phyloP scores from a whole-genome alignment of 768 basidiomycete species.

The Agaricus subrufescens region DNA sequence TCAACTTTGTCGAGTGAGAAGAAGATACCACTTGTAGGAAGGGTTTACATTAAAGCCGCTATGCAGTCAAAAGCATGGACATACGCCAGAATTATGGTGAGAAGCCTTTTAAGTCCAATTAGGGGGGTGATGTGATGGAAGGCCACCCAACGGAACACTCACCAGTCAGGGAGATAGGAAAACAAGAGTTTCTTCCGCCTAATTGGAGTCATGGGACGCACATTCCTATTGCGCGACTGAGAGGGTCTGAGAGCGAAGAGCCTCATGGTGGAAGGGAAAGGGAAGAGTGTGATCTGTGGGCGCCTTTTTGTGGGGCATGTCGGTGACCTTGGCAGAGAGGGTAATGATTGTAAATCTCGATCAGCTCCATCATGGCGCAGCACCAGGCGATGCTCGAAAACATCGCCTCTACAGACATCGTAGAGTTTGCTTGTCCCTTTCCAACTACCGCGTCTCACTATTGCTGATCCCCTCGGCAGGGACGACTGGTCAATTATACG shows the following conservation, averaged over 20 bases:
- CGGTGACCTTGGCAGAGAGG: too few relatives aligned
- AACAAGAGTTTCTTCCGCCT: slow-evolving; percentile 41
- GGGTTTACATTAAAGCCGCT: background rate
- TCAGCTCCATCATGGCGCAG: slow-evolving; percentile 29
- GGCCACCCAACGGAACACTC: slow-evolving; percentile 14
- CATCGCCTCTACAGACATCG: slow-evolving; percentile 59
- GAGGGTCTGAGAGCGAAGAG: slow-evolving; percentile 20
- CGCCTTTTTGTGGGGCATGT: too few relatives aligned
- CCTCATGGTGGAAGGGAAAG: slow-evolving; percentile 17
- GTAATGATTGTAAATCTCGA: background rate
- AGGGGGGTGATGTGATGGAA: slow-evolving; percentile 8
- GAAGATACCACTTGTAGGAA: slow-evolving; percentile 47
- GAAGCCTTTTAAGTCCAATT: slow-evolving; percentile 45
- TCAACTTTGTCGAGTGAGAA: slow-evolving; percentile 59
- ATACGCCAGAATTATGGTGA: slow-evolving; percentile 66
- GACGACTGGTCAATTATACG: slow-evolving; percentile 68
- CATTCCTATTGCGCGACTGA: slow-evolving; percentile 11
- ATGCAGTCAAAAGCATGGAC: slow-evolving; percentile 19
- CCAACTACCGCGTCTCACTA: slow-evolving; percentile 7
- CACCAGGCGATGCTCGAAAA: slow-evolving; percentile 53
- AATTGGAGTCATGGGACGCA: slow-evolving; percentile 22
- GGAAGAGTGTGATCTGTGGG: background rate
- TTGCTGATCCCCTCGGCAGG: slow-evolving; percentile 27
- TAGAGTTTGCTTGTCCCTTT: slow-evolving; percentile 43
- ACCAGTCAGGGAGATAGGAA: slow-evolving; percentile 81